These are phyloP conservation scores for Zoysia pacifica DNA, from an alignment of 176 grass and related monocot genomes.

Conservation along the genomic window DNA sequence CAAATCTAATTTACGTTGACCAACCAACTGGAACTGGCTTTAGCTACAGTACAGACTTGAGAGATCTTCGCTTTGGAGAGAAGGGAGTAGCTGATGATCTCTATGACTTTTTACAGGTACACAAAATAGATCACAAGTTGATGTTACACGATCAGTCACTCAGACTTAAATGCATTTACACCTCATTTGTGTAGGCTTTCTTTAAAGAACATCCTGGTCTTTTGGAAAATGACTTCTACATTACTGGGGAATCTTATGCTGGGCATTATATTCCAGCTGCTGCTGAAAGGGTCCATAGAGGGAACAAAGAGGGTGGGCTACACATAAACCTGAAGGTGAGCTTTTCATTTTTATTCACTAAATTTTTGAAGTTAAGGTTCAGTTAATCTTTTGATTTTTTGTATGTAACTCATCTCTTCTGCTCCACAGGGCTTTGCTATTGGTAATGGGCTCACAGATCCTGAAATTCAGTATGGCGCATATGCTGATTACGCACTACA, in stretches of 20 bases:
- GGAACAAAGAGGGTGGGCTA: neutral
- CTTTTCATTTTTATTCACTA: neutral
- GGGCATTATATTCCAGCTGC: slow-evolving; percentile 6
- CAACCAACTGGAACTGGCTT: slow-evolving; percentile 22
- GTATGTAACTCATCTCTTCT: neutral
- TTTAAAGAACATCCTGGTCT: slow-evolving; percentile 1
- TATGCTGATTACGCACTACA: slow-evolving; percentile 9
- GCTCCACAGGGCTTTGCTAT: slow-evolving; percentile 8
- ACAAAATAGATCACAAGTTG: neutral
- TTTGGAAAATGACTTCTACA: slow-evolving; percentile 1
- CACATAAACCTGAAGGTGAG: slow-evolving; percentile 3
- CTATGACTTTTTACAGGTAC: slow-evolving; percentile 11
- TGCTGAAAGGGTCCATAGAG: neutral
- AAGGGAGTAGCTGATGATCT: slow-evolving; percentile 20
- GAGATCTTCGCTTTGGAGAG: slow-evolving; percentile 20
- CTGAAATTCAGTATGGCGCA: slow-evolving; percentile 3
- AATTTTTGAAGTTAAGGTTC: neutral
- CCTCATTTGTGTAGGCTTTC: slow-evolving; percentile 1
- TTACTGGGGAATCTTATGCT: slow-evolving; percentile 7
- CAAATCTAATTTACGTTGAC: slow-evolving; percentile 9
- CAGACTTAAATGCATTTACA: neutral
- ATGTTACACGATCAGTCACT: neutral
- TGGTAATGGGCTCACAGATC: slow-evolving; percentile 2
- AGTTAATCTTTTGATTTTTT: neutral
- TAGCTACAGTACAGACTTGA: slow-evolving; percentile 5